Evolutionary conservation across 495 filamentous ascomycete genomes (phyloP).

Genomic region (Choiromyces venosus): DNA sequence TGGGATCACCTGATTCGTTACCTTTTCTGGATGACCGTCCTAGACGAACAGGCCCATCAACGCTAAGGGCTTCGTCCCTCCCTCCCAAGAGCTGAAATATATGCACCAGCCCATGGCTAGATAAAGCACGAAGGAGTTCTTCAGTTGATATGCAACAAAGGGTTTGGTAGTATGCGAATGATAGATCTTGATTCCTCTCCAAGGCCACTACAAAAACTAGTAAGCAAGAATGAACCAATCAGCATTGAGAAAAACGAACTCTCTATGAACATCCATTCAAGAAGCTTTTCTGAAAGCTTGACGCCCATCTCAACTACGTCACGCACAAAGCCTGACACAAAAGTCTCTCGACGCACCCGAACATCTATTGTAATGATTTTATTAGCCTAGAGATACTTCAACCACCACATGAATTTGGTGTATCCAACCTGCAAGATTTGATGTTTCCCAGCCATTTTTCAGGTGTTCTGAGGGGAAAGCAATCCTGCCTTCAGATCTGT

Average conservation of each 20-base stretch:
- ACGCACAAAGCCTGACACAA: slow-evolving; percentile 64
- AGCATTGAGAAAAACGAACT: slow-evolving; percentile 15
- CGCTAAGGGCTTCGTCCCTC: slow-evolving; percentile 32
- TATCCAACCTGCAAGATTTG: slow-evolving; percentile 42
- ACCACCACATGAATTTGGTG: slow-evolving; percentile 18
- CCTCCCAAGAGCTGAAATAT: slow-evolving; percentile 38
- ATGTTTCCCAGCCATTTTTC: slow-evolving; percentile 27
- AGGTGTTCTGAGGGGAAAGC: slow-evolving; percentile 39
- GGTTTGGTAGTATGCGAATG: slow-evolving; percentile 58
- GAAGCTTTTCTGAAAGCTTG: slow-evolving; percentile 61
- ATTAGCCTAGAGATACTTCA: slow-evolving; percentile 24
- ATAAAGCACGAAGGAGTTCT: slow-evolving; percentile 15
- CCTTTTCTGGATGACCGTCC: not conserved
- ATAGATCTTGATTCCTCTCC: slow-evolving; percentile 58
- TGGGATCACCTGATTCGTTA: not conserved
- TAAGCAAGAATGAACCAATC: slow-evolving; percentile 23
- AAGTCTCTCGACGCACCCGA: slow-evolving; percentile 54
- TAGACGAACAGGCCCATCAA: slow-evolving; percentile 3
- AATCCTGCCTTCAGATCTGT: slow-evolving; percentile 7
- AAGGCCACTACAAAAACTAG: slow-evolving; percentile 48
- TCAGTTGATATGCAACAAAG: slow-evolving; percentile 37
- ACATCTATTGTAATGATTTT: slow-evolving; percentile 42
- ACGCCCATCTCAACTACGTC: slow-evolving; percentile 52
- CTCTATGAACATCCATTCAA: slow-evolving; percentile 64
- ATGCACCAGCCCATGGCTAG: slow-evolving; percentile 18